Base-by-base conservation (phyloP, 2,329 filamentous ascomycete species). In the Epichloe amarillans region DNA sequence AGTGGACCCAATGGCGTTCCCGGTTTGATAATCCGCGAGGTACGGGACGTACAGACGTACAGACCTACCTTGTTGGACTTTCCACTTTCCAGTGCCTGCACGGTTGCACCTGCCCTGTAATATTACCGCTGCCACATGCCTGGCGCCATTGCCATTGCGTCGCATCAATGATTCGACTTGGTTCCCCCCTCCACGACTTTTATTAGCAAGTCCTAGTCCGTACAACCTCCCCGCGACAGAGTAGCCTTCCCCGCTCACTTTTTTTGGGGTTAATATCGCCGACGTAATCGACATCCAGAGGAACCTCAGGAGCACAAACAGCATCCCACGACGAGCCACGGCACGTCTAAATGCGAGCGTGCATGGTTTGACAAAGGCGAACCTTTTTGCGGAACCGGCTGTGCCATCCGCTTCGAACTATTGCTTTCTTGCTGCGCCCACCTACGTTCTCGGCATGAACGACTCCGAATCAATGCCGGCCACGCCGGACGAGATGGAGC, bases 401-500 rank as follows among this genome's bases (percentile, higher is more conserved):
- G 26, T 45, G 45, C 54, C 53, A 52, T 52, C 46, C 40, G 51
- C 46, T 35, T 37, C 26, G 46, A 43, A 46, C 39, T 23, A 41
- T 42, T 43, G 41, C 50, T 41, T 50, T 49, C 15, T 45, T 39
- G 48, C 48, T 26, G 36, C 35, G 36, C 26, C 48, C 42, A 23
- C 35, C 23, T 19, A 14, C 30, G 37, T 26, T 41, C 46, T 43
- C 45, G 40, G 52, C 49, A 60, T 60, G 57, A 57, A 53, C 58
- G 58, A 58, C 57, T 60, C 64, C 57, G 67, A 68, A 53, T 68
- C 68, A 33, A 58, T 68, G 37, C 69, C 73, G 57, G 68, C 61
- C 50, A 73, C 71, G 53, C 72, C 74, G 57, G 73, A 76, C 56
- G 74, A 75, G 52, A 59, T 64, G 51, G 52, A 61, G 49, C 65